A percentile compares a stretch with the other conserved stretches of the same genome.
Evolutionary conservation across 345 rosid genomes (phyloP).

Genomic region (Citrus hindsii): DNA sequence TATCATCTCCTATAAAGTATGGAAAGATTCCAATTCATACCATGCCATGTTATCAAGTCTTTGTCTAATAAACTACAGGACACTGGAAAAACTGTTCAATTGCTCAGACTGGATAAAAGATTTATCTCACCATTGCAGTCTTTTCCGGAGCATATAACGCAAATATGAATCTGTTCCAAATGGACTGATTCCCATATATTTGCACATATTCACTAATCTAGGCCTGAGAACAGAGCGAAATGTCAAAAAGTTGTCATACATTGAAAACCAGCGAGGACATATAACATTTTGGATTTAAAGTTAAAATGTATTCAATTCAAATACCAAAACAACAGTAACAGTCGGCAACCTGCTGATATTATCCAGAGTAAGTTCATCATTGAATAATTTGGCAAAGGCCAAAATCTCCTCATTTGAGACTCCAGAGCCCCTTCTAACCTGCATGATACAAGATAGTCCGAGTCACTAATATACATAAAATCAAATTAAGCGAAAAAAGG

Average conservation of each 20-base stretch:
- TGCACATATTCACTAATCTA: constrained; percentile 71
- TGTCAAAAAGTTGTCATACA: background rate
- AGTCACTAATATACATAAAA: background rate
- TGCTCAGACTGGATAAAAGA: background rate
- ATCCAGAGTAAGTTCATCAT: constrained; percentile 73
- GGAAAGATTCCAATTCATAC: no score
- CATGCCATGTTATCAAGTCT: background rate
- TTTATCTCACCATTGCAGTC: constrained; percentile 54
- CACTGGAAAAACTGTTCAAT: background rate
- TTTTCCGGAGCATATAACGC: constrained; percentile 64
- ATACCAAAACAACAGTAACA: background rate
- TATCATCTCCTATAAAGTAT: background rate
- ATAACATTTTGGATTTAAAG: background rate
- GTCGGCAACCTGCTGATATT: constrained; percentile 63
- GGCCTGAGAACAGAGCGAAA: constrained; percentile 38
- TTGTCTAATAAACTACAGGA: background rate
- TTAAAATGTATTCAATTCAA: background rate
- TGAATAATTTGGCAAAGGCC: constrained; percentile 72
- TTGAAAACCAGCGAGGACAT: constrained; percentile 3
- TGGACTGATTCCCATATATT: constrained; percentile 69
- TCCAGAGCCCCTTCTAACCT: constrained; percentile 64
- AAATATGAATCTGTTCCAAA: constrained; percentile 74
- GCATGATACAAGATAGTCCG: constrained; percentile 9
- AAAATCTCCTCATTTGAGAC: constrained; percentile 68
- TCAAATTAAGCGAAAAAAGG: background rate